Evolutionary conservation across 129 eudicot species (phyloP).

Genomic region (Artemisia tridentata): DNA sequence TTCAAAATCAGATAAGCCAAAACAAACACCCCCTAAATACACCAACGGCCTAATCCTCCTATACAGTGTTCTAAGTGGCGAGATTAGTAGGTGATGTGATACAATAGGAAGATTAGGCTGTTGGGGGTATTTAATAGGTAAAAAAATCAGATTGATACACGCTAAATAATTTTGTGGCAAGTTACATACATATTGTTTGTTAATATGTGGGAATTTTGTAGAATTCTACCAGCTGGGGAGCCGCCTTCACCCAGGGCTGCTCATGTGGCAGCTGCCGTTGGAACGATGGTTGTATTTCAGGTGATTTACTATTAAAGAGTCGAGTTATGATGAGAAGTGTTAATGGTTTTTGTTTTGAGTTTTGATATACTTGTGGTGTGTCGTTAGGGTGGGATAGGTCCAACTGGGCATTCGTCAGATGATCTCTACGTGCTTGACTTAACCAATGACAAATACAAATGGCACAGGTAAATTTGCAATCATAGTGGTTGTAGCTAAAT

Average conservation of each 20-base stretch:
- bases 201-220: conserved; percentile 27
- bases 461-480: conserved; percentile 72
- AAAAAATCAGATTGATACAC: no score
- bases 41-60: no score
- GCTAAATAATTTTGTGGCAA: background rate
- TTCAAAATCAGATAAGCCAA: no score
- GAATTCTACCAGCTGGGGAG: conserved; percentile 84
- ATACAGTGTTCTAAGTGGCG: no score
- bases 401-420: conserved; percentile 96
- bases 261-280: conserved; percentile 95
- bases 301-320: conserved; percentile 35
- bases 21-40: no score
- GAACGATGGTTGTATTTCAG: conserved; percentile 98
- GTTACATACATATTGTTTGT: background rate
- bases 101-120: no score
- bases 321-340: background rate
- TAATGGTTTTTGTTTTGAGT: conserved; percentile 16
- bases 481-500: no score
- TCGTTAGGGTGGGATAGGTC: conserved; percentile 95
- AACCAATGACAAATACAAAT: conserved; percentile 92
- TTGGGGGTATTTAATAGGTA: no score
- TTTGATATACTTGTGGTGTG: conserved; percentile 31
- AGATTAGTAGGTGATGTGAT: no score
- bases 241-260: conserved; percentile 99
- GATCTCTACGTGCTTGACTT: conserved; percentile 89